Evolutionary conservation across 2,329 filamentous ascomycete genomes (phyloP).

Genomic region (Elsinoe necatrix): DNA sequence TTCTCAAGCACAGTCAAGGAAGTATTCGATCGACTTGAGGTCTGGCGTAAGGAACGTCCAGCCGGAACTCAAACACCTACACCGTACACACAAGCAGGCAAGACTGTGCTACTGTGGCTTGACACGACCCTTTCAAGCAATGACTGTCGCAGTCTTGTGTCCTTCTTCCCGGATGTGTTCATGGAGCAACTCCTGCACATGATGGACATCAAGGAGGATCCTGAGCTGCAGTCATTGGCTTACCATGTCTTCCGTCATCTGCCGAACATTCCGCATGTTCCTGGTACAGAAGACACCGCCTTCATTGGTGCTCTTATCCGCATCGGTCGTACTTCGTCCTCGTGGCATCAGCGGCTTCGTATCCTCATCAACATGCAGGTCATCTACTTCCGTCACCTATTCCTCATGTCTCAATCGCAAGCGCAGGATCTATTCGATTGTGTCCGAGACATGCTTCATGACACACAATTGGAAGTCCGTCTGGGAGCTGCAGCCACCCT

Average conservation of each 20-base stretch:
- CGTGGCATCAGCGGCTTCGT: constrained; percentile 92
- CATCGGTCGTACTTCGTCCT: constrained; percentile 73
- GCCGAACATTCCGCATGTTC: constrained; percentile 86
- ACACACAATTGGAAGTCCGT: constrained; percentile 86
- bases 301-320: constrained; percentile 82
- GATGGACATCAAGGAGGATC: constrained; percentile 99
- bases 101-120: constrained; percentile 92
- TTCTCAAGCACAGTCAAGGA: constrained; percentile 63
- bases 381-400: constrained; percentile 92
- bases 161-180: constrained; percentile 83
- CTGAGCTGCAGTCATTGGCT: constrained; percentile 84
- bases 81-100: constrained; percentile 89
- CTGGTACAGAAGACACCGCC: constrained; percentile 64
- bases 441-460: constrained; percentile 91
- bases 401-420: constrained; percentile 67
- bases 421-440: constrained; percentile 78
- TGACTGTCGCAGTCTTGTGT: constrained; percentile 82
- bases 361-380: constrained; percentile 98
- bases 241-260: constrained; percentile 96
- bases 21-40: constrained; percentile 71
- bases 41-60: constrained; percentile 75
- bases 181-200: constrained; percentile 93
- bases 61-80: constrained; percentile 90
- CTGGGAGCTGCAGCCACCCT: constrained; percentile 86
- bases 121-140: constrained; percentile 84